phyloP scores from a whole-genome alignment of 805 yeast species.

The Torulaspora gathmanii region DNA sequence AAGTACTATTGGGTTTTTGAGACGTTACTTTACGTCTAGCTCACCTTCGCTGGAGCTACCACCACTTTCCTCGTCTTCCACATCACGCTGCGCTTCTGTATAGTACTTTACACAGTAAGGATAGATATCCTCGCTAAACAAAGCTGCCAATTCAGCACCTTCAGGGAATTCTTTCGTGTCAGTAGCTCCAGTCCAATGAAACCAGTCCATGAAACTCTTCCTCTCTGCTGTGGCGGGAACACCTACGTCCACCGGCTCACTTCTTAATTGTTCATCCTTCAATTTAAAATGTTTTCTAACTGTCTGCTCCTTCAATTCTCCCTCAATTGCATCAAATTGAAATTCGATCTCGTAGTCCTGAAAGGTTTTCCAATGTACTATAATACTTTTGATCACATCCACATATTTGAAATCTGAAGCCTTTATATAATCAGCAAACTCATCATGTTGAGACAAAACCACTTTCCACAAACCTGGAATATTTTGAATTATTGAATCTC shows the following conservation, averaged over 20 bases:
- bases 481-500: constrained; percentile 48
- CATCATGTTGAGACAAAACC: constrained; percentile 77
- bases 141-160: constrained; percentile 72
- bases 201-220: constrained; percentile 86
- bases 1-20: not conserved
- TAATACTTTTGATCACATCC: constrained; percentile 61
- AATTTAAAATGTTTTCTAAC: constrained; percentile 57
- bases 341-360: constrained; percentile 57
- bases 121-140: constrained; percentile 72
- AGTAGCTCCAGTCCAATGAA: constrained; percentile 74
- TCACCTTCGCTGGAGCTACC: constrained; percentile 55
- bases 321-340: constrained; percentile 46
- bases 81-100: constrained; percentile 65
- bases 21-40: not conserved
- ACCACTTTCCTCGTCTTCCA: constrained; percentile 50
- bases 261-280: constrained; percentile 48
- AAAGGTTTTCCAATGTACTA: constrained; percentile 48
- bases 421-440: constrained; percentile 72
- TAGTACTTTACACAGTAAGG: constrained; percentile 83
- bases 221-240: constrained; percentile 54
- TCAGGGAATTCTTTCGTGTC: constrained; percentile 73
- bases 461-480: constrained; percentile 85
- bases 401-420: constrained; percentile 73
- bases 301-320: constrained; percentile 50
- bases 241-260: constrained; percentile 47